Evolutionary conservation across 2,329 filamentous ascomycete species (phyloP).

Genomic region (Aspergillus calidoustus): DNA sequence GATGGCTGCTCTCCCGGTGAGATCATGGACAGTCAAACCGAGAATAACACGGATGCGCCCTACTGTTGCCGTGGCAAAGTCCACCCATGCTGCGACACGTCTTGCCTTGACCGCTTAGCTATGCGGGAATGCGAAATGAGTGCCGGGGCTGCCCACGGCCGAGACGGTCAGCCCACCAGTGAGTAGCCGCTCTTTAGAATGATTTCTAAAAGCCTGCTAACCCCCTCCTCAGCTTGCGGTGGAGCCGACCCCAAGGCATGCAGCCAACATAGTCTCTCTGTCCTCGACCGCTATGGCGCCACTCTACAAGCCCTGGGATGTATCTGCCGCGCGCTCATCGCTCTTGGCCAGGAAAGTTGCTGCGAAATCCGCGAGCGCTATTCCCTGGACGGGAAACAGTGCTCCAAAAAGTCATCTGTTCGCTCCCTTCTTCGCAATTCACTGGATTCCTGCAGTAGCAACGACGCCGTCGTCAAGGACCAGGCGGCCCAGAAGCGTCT

Average conservation of each 20-base stretch:
- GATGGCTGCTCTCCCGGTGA: neutral
- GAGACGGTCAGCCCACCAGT: too few relatives aligned
- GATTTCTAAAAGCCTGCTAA: neutral
- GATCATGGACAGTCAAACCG: neutral
- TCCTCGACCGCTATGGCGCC: conserved; percentile 22
- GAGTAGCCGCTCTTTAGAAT: too few relatives aligned
- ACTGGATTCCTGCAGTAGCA: too few relatives aligned
- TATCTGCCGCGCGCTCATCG: conserved; percentile 58
- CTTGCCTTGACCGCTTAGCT: conserved; percentile 4
- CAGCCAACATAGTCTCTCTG: conserved; percentile 2
- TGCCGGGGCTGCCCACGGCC: neutral
- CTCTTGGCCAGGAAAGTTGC: conserved; percentile 58
- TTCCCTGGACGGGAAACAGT: too few relatives aligned
- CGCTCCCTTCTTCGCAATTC: too few relatives aligned
- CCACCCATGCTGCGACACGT: conserved; percentile 1
- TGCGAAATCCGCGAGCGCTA: conserved; percentile 36
- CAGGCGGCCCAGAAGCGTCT: too few relatives aligned
- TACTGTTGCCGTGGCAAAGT: conserved; percentile 3
- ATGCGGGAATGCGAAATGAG: neutral
- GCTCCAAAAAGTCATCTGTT: too few relatives aligned
- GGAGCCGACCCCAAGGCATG: conserved; percentile 1
- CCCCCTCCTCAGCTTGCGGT: neutral
- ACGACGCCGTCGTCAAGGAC: too few relatives aligned
- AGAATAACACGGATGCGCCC: neutral
- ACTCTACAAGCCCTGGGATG: conserved; percentile 57